phyloP scores from a whole-genome alignment of 2,329 filamentous ascomycete species.

The Cladosporium sp. region DNA sequence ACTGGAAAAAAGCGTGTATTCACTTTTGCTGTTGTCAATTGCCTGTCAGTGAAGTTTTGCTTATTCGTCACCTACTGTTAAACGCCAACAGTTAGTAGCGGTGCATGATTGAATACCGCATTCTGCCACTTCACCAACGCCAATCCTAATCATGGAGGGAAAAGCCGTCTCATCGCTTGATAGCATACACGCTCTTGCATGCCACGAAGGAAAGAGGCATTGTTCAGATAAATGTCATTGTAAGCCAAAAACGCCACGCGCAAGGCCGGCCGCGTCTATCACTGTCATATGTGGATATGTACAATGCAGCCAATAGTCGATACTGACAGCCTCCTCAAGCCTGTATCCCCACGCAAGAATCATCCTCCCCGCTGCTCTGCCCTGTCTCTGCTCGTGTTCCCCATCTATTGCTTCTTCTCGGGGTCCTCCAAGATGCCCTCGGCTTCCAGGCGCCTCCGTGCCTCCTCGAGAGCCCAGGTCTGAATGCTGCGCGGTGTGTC shows the following conservation, averaged over 20 bases:
- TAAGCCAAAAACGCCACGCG: constrained; percentile 18
- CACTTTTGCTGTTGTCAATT: not conserved
- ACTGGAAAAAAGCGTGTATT: not conserved
- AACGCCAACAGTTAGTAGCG: not conserved
- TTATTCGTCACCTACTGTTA: not conserved
- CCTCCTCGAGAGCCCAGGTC: constrained; percentile 98
- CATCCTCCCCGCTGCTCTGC: not conserved
- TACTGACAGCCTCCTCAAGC: constrained; percentile 10
- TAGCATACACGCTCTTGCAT: not conserved
- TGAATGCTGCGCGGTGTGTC: constrained; percentile 70
- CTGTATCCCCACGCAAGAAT: constrained; percentile 12
- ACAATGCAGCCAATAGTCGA: constrained; percentile 19
- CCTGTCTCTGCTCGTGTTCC: not conserved
- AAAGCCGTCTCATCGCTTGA: not conserved
- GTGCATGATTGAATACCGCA: not conserved
- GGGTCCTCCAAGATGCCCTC: constrained; percentile 92
- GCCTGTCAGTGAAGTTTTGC: not conserved
- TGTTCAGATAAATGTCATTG: constrained; percentile 17
- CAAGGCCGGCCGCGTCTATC: constrained; percentile 18
- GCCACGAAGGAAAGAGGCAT: not conserved
- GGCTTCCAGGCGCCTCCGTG: constrained; percentile 87
- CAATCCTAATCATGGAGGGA: not conserved
- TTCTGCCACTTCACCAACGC: not conserved
- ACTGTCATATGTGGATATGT: constrained; percentile 24
- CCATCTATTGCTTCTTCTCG: constrained; percentile 36